Percentiles rank a stretch among this genome's conserved stretches.
These are phyloP conservation scores for Aspergillus quadrilineatus DNA, from an alignment of 2,329 filamentous ascomycete species.

Conservation along the genomic window DNA sequence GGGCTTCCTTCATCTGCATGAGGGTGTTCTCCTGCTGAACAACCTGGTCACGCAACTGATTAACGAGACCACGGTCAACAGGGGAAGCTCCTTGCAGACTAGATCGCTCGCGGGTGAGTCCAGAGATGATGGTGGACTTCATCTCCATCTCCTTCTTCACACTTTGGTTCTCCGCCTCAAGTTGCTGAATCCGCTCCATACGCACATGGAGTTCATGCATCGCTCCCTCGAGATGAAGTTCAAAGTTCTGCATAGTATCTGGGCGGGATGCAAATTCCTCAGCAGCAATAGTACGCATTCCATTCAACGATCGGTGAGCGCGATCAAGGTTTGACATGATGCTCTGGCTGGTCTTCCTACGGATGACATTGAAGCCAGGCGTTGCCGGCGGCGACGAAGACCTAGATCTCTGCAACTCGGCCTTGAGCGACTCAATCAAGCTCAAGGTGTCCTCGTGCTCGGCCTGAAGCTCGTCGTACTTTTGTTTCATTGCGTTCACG, in stretches of 20 bases:
- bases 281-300: conserved; percentile 80
- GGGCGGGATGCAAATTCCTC: conserved; percentile 82
- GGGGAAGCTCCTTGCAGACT: conserved; percentile 77
- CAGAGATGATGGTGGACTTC: conserved; percentile 94
- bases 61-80: conserved; percentile 88
- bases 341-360: conserved; percentile 89
- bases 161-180: conserved; percentile 79
- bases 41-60: conserved; percentile 82
- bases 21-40: conserved; percentile 83
- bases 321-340: conserved; percentile 78
- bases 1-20: conserved; percentile 67
- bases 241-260: conserved; percentile 87
- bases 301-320: conserved; percentile 85
- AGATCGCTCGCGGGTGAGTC: conserved; percentile 86
- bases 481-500: conserved; percentile 69
- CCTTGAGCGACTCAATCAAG: conserved; percentile 87
- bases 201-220: conserved; percentile 88
- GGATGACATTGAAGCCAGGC: conserved; percentile 62
- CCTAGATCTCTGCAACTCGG: conserved; percentile 77
- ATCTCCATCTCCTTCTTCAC: conserved; percentile 95
- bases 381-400: conserved; percentile 56
- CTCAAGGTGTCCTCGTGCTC: conserved; percentile 79
- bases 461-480: conserved; percentile 78
- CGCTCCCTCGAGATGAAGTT: conserved; percentile 83
- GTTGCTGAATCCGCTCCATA: conserved; percentile 83